Evolutionary conservation across 106 monocot species (phyloP).

Genomic region (Xerophyta viscosa): DNA sequence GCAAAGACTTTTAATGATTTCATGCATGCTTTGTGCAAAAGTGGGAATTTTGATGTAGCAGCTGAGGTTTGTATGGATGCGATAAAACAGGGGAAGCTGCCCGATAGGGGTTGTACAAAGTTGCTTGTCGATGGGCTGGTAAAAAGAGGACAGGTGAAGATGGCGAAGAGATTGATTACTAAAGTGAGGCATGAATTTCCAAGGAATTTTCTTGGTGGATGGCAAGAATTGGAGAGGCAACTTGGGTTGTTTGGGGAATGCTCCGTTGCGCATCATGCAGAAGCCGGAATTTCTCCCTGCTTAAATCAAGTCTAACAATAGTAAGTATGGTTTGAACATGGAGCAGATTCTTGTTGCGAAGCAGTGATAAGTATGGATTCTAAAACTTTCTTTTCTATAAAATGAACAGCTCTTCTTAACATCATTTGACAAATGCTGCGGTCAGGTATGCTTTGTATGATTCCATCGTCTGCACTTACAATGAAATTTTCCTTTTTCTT

Average conservation of each 20-base stretch:
- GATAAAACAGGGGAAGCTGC: slow-evolving; percentile 33
- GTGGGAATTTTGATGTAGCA: slow-evolving; percentile 28
- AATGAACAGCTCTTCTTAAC: no score
- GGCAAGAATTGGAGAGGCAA: slow-evolving; percentile 42
- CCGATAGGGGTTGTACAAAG: slow-evolving; percentile 40
- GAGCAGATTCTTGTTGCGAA: no score
- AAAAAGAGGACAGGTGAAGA: slow-evolving; percentile 24
- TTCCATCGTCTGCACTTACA: no score
- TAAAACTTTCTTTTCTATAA: no score
- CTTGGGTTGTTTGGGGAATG: slow-evolving; percentile 32
- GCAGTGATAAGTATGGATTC: background rate
- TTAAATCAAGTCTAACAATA: no score
- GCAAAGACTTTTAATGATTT: slow-evolving; percentile 29
- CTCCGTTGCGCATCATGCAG: background rate
- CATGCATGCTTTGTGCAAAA: slow-evolving; percentile 29
- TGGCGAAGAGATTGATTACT: slow-evolving; percentile 36
- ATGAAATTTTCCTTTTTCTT: no score
- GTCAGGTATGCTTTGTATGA: no score
- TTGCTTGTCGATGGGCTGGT: slow-evolving; percentile 40
- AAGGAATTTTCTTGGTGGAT: slow-evolving; percentile 20
- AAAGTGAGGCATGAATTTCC: slow-evolving; percentile 40
- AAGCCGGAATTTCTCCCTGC: background rate
- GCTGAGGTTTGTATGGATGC: slow-evolving; percentile 40
- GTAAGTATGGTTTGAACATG: no score
- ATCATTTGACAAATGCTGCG: no score